phyloP scores from a whole-genome alignment of 2,329 filamentous ascomycete genomes.

The Paraphoma chrysanthemicola region DNA sequence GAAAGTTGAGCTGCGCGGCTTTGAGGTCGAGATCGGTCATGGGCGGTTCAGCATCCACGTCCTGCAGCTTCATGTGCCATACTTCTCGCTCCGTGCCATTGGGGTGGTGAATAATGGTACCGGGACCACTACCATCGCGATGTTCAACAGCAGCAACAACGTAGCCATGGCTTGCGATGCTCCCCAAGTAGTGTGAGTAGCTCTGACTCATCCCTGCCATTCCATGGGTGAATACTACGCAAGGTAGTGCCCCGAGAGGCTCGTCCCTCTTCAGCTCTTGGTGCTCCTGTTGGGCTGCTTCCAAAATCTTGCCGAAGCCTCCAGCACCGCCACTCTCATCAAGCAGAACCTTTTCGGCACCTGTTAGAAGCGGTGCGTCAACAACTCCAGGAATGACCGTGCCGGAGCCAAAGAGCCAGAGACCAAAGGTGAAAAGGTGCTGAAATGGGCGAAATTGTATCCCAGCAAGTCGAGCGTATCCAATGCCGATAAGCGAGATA shows the following conservation, averaged over 20 bases:
- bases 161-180: constrained; percentile 55
- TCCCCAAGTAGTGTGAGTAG: constrained; percentile 56
- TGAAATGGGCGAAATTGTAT: constrained; percentile 46
- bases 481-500: constrained; percentile 51
- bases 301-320: constrained; percentile 22
- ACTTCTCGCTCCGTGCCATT: constrained; percentile 43
- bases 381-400: constrained; percentile 53
- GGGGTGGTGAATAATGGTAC: constrained; percentile 48
- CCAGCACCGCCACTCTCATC: constrained; percentile 25
- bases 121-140: constrained; percentile 55
- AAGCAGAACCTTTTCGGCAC: constrained; percentile 23
- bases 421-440: constrained; percentile 47
- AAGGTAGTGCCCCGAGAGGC: constrained; percentile 43
- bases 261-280: constrained; percentile 34
- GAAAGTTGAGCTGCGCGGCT: constrained; percentile 51
- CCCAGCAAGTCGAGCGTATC: constrained; percentile 52
- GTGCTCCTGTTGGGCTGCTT: constrained; percentile 25
- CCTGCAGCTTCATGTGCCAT: constrained; percentile 46
- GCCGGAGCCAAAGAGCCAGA: constrained; percentile 52
- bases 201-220: constrained; percentile 55
- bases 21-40: constrained; percentile 48
- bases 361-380: constrained; percentile 49
- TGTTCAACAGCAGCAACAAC: constrained; percentile 57
- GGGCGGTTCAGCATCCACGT: constrained; percentile 42
- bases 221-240: constrained; percentile 56